phyloP scores from a whole-genome alignment of 2,329 filamentous ascomycete species.

The Curvularia eragrostidis region DNA sequence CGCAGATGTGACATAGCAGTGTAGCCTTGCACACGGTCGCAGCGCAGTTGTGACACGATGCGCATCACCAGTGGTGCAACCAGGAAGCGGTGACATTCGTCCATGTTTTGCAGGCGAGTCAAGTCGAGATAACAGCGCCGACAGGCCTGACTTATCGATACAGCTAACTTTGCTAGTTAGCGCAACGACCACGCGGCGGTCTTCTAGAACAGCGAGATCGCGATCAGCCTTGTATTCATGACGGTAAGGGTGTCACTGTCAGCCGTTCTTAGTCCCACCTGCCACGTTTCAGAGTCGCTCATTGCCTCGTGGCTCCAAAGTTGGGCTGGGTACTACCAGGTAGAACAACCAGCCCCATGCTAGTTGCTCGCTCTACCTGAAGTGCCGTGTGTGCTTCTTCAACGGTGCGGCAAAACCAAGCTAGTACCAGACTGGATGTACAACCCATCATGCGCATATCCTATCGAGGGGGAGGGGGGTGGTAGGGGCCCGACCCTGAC shows the following conservation, averaged over 20 bases:
- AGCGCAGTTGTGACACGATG: background rate
- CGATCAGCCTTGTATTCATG: too few relatives aligned
- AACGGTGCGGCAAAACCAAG: conserved; percentile 1
- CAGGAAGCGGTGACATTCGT: background rate
- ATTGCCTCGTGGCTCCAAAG: too few relatives aligned
- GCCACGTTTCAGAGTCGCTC: too few relatives aligned
- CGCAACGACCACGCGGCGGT: too few relatives aligned
- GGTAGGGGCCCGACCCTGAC: conserved; percentile 5
- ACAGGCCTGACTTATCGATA: too few relatives aligned
- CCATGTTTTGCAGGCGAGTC: background rate
- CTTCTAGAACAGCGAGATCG: too few relatives aligned
- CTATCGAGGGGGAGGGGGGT: background rate
- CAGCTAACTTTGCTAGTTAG: too few relatives aligned
- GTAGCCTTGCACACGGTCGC: background rate
- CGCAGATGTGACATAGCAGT: background rate
- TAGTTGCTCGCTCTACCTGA: too few relatives aligned
- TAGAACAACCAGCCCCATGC: background rate
- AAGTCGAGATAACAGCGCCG: background rate
- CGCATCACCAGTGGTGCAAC: background rate
- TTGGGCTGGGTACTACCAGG: too few relatives aligned
- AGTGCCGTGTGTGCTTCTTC: background rate
- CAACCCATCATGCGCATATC: conserved; percentile 15
- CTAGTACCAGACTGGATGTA: conserved; percentile 11
- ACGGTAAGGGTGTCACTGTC: too few relatives aligned
- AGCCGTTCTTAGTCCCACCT: too few relatives aligned